Percentiles rank a stretch among this genome's conserved stretches.
These are phyloP conservation scores for Diaporthe citrichinensis DNA, from an alignment of 2,329 filamentous ascomycete genomes.

Conservation along the genomic window DNA sequence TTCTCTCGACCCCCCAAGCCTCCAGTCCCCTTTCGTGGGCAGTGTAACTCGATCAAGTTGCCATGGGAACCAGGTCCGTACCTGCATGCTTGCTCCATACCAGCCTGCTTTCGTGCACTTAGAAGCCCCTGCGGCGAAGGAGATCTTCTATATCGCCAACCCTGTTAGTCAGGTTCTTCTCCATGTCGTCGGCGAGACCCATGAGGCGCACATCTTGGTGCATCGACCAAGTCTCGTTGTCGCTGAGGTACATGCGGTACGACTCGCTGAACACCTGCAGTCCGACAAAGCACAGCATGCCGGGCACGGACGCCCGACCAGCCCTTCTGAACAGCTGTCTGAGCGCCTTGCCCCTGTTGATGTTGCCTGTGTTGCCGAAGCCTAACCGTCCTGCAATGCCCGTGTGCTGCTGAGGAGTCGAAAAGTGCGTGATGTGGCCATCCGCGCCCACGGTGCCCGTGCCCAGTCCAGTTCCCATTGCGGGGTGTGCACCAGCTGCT, in stretches of 20 bases:
- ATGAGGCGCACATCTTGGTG: slow-evolving; percentile 36
- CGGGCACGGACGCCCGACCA: slow-evolving; percentile 28
- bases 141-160: slow-evolving; percentile 29
- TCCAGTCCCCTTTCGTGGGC: background rate
- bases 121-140: slow-evolving; percentile 26
- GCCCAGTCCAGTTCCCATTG: background rate
- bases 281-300: slow-evolving; percentile 34
- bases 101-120: background rate
- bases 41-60: background rate
- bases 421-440: slow-evolving; percentile 41
- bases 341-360: slow-evolving; percentile 1
- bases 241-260: slow-evolving; percentile 33
- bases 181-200: slow-evolving; percentile 54
- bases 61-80: background rate
- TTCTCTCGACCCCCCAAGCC: background rate
- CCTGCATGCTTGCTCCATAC: background rate
- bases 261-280: slow-evolving; percentile 37
- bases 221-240: slow-evolving; percentile 35
- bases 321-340: slow-evolving; percentile 31
- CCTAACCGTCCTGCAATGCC: background rate
- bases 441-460: slow-evolving; percentile 33
- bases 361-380: background rate
- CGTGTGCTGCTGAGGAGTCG: slow-evolving; percentile 14
- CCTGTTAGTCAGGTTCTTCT: slow-evolving; percentile 34
- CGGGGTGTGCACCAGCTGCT: background rate